A percentile compares a stretch with the other conserved stretches of the same genome.
Evolutionary conservation across 345 rosid genomes (phyloP).

Genomic region (Zanthoxylum bungeanum): DNA sequence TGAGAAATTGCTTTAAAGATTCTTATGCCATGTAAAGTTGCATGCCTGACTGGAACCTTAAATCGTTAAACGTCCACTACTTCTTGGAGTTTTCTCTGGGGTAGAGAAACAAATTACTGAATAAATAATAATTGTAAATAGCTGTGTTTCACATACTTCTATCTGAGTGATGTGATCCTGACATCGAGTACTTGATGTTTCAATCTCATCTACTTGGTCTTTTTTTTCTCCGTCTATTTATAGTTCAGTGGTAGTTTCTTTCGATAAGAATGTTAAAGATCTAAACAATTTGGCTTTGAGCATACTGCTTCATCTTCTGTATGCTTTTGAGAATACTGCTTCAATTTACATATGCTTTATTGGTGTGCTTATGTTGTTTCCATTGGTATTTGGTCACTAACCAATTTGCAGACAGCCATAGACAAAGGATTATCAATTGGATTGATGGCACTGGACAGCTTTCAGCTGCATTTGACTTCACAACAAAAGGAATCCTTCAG

Average conservation of each 20-base stretch:
- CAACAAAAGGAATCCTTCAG: slow-evolving; percentile 88
- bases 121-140: neutral
- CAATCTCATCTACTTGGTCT: neutral
- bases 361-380: neutral
- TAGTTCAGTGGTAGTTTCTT: neutral
- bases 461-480: slow-evolving; percentile 90
- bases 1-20: neutral
- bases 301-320: neutral
- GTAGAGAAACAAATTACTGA: neutral
- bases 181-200: neutral
- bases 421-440: slow-evolving; percentile 83
- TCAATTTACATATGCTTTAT: neutral
- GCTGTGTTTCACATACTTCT: neutral
- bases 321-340: neutral
- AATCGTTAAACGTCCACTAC: neutral
- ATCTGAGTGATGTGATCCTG: neutral
- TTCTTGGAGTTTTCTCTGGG: neutral
- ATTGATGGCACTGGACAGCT: slow-evolving; percentile 74
- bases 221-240: neutral
- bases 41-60: neutral
- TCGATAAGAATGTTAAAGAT: neutral
- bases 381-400: neutral
- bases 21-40: neutral
- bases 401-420: slow-evolving; percentile 61
- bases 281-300: neutral